A percentile compares a stretch with the other conserved stretches of the same genome.
Conservation (phyloP, 2,329 filamentous ascomycete species). For the Fusarium circinatum region DNA sequence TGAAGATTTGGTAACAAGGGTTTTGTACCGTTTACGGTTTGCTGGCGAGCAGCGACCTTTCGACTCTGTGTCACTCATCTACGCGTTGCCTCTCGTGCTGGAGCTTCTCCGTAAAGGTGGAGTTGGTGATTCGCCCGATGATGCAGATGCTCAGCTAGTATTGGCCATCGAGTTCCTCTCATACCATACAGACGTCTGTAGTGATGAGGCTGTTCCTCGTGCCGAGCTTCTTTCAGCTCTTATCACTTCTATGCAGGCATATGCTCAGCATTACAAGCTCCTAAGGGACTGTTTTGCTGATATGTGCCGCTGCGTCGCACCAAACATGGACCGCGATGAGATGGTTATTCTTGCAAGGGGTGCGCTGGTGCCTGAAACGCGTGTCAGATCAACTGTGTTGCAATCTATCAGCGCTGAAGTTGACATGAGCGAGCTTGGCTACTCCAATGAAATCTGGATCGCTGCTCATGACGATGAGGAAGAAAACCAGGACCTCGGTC, state of each 20-base stretch:
- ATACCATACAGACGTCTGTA: conserved; percentile 85
- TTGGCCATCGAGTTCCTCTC: conserved; percentile 88
- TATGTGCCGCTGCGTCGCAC: conserved; percentile 83
- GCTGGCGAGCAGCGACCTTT: conserved; percentile 94
- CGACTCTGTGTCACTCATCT: conserved; percentile 86
- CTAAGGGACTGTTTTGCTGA: conserved; percentile 93
- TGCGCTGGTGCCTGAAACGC: conserved; percentile 78
- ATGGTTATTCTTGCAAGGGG: conserved; percentile 81
- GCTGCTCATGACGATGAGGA: conserved; percentile 90
- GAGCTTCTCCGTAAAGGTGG: conserved; percentile 82
- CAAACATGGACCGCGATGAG: conserved; percentile 80
- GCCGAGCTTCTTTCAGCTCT: conserved; percentile 76
- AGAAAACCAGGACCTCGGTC: conserved; percentile 85
- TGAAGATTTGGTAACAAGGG: conserved; percentile 83
- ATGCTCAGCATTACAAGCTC: conserved; percentile 93
- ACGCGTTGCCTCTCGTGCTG: conserved; percentile 84
- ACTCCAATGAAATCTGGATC: conserved; percentile 92
- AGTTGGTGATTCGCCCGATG: conserved; percentile 77
- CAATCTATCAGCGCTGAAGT: conserved; percentile 93
- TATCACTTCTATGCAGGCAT: conserved; percentile 85
- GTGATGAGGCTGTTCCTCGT: conserved; percentile 80
- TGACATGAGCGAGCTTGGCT: conserved; percentile 86
- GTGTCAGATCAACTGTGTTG: conserved; percentile 84
- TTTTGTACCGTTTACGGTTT: conserved; percentile 91
- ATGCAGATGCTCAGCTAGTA: conserved; percentile 88